Conservation (phyloP, 2,329 filamentous ascomycete species). For the Exserohilum turcica region DNA sequence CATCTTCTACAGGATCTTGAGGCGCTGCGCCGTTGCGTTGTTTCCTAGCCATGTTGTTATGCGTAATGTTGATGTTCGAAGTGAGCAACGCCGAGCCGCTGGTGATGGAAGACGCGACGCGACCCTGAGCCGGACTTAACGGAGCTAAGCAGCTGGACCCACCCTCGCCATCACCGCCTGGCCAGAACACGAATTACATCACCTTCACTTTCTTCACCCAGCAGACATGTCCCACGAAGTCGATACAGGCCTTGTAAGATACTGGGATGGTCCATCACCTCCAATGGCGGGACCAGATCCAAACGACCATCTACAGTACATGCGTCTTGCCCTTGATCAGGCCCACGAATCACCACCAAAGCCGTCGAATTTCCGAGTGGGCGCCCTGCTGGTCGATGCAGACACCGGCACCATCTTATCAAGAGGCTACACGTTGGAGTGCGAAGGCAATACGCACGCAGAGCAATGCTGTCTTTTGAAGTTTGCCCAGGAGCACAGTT, state of each 20-base stretch:
- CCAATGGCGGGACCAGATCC: slow-evolving; percentile 27
- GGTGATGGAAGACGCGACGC: slow-evolving; percentile 31
- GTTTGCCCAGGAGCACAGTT: slow-evolving; percentile 50
- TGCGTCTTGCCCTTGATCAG: slow-evolving; percentile 74
- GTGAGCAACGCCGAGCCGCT: slow-evolving; percentile 9
- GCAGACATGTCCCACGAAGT: slow-evolving; percentile 27
- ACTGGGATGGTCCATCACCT: slow-evolving; percentile 27
- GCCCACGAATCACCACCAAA: slow-evolving; percentile 81
- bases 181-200: slow-evolving; percentile 11
- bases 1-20: slow-evolving; percentile 15
- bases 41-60: slow-evolving; percentile 12
- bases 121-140: slow-evolving; percentile 28
- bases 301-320: slow-evolving; percentile 53
- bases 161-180: background rate
- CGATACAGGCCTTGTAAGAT: slow-evolving; percentile 22
- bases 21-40: slow-evolving; percentile 8
- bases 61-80: slow-evolving; percentile 7
- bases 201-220: slow-evolving; percentile 11
- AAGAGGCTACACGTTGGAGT: slow-evolving; percentile 89
- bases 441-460: slow-evolving; percentile 91
- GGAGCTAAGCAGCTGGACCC: slow-evolving; percentile 16
- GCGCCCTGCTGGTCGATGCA: slow-evolving; percentile 77
- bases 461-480: slow-evolving; percentile 92
- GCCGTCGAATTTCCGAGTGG: slow-evolving; percentile 91
- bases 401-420: slow-evolving; percentile 66